These are phyloP conservation scores for Nepenthes alata DNA, from an alignment of 179 eudicot species.

Conservation along the genomic window DNA sequence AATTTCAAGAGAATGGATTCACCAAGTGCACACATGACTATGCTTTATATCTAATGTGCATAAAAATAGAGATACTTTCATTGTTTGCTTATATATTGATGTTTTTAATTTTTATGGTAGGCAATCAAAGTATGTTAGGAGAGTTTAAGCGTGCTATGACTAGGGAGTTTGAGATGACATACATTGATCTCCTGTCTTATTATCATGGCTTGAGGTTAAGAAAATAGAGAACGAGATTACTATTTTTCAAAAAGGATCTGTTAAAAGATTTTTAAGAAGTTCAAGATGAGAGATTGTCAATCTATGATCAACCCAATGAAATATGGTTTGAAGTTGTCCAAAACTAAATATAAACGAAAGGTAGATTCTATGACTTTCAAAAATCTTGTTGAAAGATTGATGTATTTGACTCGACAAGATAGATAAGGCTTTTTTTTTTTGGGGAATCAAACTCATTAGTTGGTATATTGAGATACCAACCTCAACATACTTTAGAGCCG, in stretches of 20 bases:
- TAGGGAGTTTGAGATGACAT: slow-evolving; percentile 1
- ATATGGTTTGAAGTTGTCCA: background rate
- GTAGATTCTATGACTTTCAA: too few species aligned
- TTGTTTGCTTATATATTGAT: slow-evolving; percentile 5
- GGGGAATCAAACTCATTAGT: background rate
- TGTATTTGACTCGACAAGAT: background rate
- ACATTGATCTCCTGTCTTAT: background rate
- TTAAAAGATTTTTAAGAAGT: slow-evolving; percentile 2
- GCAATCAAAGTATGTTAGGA: background rate
- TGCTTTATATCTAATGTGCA: background rate
- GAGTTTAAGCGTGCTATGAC: slow-evolving; percentile 3
- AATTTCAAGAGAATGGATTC: background rate
- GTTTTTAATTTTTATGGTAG: slow-evolving; percentile 1
- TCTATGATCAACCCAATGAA: background rate
- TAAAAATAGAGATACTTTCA: background rate
- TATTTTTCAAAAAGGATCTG: background rate
- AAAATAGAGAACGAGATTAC: background rate
- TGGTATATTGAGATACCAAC: too few species aligned
- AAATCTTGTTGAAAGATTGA: too few species aligned
- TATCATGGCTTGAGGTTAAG: background rate
- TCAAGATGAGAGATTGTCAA: background rate
- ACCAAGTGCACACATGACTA: slow-evolving; percentile 2
- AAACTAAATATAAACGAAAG: background rate
- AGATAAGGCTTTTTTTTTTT: background rate
- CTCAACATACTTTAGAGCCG: too few species aligned